phyloP scores from a whole-genome alignment of 2,329 filamentous ascomycete genomes.

The Chaetothyriales sp. region DNA sequence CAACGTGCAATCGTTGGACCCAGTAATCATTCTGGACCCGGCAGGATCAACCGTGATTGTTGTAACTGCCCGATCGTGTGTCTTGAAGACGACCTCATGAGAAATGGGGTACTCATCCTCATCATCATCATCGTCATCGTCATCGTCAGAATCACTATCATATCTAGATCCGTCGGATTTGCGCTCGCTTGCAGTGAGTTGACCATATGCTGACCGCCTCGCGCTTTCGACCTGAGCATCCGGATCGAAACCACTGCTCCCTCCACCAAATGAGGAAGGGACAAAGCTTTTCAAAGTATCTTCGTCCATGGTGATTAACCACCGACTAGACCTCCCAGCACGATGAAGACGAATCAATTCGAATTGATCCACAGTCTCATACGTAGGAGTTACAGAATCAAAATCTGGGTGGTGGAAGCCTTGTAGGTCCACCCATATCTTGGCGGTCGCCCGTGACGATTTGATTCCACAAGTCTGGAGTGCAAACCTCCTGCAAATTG shows the following conservation, averaged over 20 bases:
- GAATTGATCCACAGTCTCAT: too few species aligned
- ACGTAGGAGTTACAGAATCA: neutral
- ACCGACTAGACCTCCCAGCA: neutral
- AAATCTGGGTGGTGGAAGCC: too few species aligned
- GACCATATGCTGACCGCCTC: constrained; percentile 40
- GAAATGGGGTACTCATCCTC: constrained; percentile 85
- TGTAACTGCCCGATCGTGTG: constrained; percentile 78
- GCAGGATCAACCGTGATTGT: constrained; percentile 72
- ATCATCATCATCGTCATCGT: constrained; percentile 51
- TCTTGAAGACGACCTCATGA: constrained; percentile 84
- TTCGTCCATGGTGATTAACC: constrained; percentile 24
- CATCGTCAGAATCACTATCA: constrained; percentile 29
- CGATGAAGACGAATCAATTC: neutral
- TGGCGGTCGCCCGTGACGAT: too few species aligned
- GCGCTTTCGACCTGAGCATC: constrained; percentile 69
- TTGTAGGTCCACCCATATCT: too few species aligned
- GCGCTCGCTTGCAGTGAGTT: constrained; percentile 14
- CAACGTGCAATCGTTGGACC: constrained; percentile 76
- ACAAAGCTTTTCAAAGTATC: constrained; percentile 46
- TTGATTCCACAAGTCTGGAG: too few species aligned
- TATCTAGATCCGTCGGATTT: constrained; percentile 26
- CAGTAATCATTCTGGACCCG: constrained; percentile 74
- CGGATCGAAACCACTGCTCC: constrained; percentile 58
- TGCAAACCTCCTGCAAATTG: too few species aligned
- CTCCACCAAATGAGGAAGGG: constrained; percentile 75